Conservation (phyloP, 2,329 filamentous ascomycete genomes). For the Beauveria scarabaeidicola region DNA sequence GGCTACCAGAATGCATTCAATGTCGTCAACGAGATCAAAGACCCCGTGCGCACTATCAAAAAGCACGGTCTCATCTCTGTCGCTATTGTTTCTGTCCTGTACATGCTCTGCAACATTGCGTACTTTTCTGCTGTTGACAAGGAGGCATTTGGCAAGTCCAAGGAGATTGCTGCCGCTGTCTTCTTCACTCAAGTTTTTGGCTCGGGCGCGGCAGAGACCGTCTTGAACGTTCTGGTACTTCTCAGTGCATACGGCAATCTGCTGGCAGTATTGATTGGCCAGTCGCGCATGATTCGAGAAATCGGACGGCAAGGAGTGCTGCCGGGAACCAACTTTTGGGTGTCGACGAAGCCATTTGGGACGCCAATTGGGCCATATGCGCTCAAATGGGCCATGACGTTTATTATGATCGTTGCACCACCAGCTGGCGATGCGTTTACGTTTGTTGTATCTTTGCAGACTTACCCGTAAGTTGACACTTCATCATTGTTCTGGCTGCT, state of each 20-base stretch:
- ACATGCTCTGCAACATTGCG: conserved; percentile 51
- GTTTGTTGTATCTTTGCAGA: conserved; percentile 52
- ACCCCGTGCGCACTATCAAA: conserved; percentile 48
- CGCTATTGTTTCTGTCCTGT: conserved; percentile 42
- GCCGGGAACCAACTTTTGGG: conserved; percentile 53
- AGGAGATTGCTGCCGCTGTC: conserved; percentile 45
- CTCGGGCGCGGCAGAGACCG: conserved; percentile 36
- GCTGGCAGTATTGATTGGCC: conserved; percentile 44
- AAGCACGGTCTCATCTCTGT: conserved; percentile 42
- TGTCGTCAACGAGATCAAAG: conserved; percentile 53
- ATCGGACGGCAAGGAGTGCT: conserved; percentile 54
- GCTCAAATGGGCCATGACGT: conserved; percentile 48
- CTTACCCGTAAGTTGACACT: conserved; percentile 38
- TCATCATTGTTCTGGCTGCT: neutral
- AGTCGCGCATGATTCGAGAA: conserved; percentile 50
- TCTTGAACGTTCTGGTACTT: conserved; percentile 48
- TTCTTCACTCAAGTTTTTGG: conserved; percentile 55
- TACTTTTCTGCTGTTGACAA: conserved; percentile 52
- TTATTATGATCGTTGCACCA: conserved; percentile 51
- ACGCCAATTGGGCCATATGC: conserved; percentile 52
- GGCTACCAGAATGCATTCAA: conserved; percentile 55
- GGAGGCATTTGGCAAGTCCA: conserved; percentile 42
- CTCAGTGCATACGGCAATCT: conserved; percentile 52
- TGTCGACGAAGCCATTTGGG: conserved; percentile 53
- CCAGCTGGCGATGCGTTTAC: conserved; percentile 58